Evolutionary conservation across 176 grass and related monocot genomes (phyloP), one percentile per base, ranked within the genome.

Genomic region (Oryza rufipogon): DNA sequence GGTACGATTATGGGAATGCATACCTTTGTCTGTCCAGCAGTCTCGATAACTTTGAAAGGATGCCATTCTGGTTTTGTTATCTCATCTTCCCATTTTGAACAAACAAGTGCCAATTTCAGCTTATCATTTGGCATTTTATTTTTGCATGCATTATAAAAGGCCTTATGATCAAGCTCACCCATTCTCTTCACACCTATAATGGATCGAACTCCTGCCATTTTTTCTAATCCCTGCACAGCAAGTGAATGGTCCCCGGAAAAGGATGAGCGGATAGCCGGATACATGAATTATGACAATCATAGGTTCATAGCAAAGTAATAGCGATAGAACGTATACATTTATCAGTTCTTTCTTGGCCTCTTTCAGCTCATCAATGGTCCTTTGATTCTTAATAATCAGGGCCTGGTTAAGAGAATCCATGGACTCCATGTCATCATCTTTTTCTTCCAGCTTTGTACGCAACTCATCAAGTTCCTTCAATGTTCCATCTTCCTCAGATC

Each of bases 101-200:
- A 83, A 12, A 88, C 13, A 64, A 80, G 26, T 75, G 71, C 47
- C 28, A 81, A 56, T n/a, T 87, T 70, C 2, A 73, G 70, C 30
- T 92, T 83, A 41, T 68, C 82, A 54, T 76, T 77, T 79, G 73
- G 5, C 26, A 51, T 80, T 78, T 84, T 90, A 16, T 33, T n/a
- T 74, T 80, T 91, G 82, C 92, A 98, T 51, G 84, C 86, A 84
- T 54, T 67, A 74, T 66, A 4, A 77, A 98, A 95, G 51, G 81
- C 81, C 80, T 90, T 95, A 3, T 70, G 15, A 75, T 98, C 95
- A 80, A 95, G 85, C 47, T 91, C 91, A 61, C 95, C 92, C 92
- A 93, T 95, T 75, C 85, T 93, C 51, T 90, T 98, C 17, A 98
- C 90, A 45, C 89, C 92, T 77, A 98, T 80, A 20, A 6, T 11